phyloP scores from a whole-genome alignment of 768 basidiomycete genomes.

The Serendipita sp. region DNA sequence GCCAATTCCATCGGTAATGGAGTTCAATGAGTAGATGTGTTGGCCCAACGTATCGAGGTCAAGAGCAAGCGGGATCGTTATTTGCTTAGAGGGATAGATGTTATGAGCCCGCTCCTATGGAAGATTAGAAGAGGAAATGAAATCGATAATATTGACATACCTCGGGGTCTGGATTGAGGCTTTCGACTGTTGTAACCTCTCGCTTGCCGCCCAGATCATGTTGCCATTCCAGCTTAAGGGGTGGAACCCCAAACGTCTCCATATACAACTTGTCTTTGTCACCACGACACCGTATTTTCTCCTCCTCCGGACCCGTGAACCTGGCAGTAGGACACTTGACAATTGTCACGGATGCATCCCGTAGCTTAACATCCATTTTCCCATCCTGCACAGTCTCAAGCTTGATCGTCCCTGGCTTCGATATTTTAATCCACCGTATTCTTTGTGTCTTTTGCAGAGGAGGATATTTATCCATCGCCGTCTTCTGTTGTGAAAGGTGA shows the following conservation, averaged over 20 bases:
- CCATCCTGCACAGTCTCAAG: slow-evolving; percentile 57
- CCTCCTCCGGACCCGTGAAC: slow-evolving; percentile 30
- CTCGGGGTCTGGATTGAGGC: slow-evolving; percentile 49
- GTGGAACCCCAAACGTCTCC: slow-evolving; percentile 13
- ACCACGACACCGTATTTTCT: slow-evolving; percentile 51
- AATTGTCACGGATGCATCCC: slow-evolving; percentile 44
- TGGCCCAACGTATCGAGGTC: slow-evolving; percentile 46
- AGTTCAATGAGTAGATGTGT: slow-evolving; percentile 60
- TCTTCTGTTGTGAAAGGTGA: slow-evolving; percentile 10
- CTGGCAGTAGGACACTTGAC: slow-evolving; percentile 70
- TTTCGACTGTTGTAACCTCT: slow-evolving; percentile 67
- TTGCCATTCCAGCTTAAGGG: slow-evolving; percentile 57
- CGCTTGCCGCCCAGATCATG: slow-evolving; percentile 47
- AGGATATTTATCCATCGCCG: slow-evolving; percentile 16
- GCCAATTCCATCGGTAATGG: slow-evolving; percentile 67
- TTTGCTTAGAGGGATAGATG: slow-evolving; percentile 27
- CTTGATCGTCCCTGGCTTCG: slow-evolving; percentile 56
- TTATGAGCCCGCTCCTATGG: not conserved
- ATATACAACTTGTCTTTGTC: slow-evolving; percentile 27
- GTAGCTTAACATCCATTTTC: slow-evolving; percentile 49
- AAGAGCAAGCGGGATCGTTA: slow-evolving; percentile 53
- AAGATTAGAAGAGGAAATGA: not conserved
- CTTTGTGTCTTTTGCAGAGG: slow-evolving; percentile 59
- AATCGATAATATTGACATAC: slow-evolving; percentile 8
- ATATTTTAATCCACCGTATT: slow-evolving; percentile 52